Conservation (phyloP, 805 yeast genomes). For the Kluyveromyces nonfermentans region DNA sequence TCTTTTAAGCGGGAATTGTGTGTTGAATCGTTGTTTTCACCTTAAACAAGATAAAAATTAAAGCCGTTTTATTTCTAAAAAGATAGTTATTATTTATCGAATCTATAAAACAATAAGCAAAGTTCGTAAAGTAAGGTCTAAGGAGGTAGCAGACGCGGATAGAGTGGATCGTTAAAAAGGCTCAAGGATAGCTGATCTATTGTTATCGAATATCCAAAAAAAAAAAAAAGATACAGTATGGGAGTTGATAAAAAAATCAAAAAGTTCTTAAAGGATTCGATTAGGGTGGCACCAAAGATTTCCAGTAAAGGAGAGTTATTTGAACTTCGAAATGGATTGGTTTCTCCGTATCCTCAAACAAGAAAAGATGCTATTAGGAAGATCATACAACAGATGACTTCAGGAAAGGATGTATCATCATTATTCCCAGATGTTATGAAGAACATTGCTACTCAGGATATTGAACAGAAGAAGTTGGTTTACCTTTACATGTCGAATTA, state of each 20-base stretch:
- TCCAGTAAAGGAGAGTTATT: conserved; percentile 62
- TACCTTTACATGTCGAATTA: conserved; percentile 93
- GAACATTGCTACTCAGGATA: conserved; percentile 92
- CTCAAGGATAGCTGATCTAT: not conserved
- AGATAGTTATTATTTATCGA: too few relatives aligned
- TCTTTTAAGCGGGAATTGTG: too few relatives aligned
- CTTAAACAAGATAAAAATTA: too few relatives aligned
- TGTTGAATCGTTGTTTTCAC: too few relatives aligned
- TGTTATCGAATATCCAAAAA: not conserved
- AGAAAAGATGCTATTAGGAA: conserved; percentile 95
- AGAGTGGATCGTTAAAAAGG: too few relatives aligned
- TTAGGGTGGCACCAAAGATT: conserved; percentile 31
- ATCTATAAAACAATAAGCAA: too few relatives aligned
- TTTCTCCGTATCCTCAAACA: conserved; percentile 89
- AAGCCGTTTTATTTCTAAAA: too few relatives aligned
- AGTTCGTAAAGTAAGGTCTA: too few relatives aligned
- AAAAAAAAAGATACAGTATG: not conserved
- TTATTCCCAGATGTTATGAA: conserved; percentile 93
- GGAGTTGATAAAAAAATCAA: conserved; percentile 27
- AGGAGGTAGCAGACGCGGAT: too few relatives aligned
- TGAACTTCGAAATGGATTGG: conserved; percentile 83
- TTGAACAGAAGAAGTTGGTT: conserved; percentile 93
- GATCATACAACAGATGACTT: conserved; percentile 96
- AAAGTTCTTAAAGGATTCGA: conserved; percentile 27
- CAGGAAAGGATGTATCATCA: conserved; percentile 92